A percentile compares a stretch with the other conserved stretches of the same genome.
Evolutionary conservation across 2,329 filamentous ascomycete species (phyloP).

Genomic region (Trichoderma breve): DNA sequence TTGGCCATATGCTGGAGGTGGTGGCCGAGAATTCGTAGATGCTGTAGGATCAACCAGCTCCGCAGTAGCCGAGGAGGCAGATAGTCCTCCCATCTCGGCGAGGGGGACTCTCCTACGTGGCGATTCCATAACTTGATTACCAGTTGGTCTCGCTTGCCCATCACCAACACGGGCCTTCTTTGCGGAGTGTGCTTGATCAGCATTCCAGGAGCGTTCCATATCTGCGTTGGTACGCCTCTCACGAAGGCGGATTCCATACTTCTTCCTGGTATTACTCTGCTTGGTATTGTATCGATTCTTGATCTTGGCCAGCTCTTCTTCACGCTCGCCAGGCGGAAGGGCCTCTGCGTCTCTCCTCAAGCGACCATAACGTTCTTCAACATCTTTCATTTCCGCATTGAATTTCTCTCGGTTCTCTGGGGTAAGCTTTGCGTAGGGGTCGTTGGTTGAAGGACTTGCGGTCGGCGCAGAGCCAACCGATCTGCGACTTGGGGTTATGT

Average conservation of each 20-base stretch:
- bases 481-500: background rate
- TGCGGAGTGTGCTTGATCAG: slow-evolving; percentile 11
- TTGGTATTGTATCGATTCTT: slow-evolving; percentile 56
- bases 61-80: slow-evolving; percentile 36
- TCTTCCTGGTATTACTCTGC: slow-evolving; percentile 56
- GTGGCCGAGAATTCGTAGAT: slow-evolving; percentile 26
- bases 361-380: slow-evolving; percentile 38
- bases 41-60: slow-evolving; percentile 39
- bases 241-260: slow-evolving; percentile 55
- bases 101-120: slow-evolving; percentile 31
- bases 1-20: background rate
- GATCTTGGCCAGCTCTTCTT: slow-evolving; percentile 40
- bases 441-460: slow-evolving; percentile 27
- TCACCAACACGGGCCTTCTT: slow-evolving; percentile 29
- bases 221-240: slow-evolving; percentile 47
- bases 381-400: slow-evolving; percentile 30
- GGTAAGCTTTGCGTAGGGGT: slow-evolving; percentile 48
- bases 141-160: background rate
- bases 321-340: slow-evolving; percentile 36
- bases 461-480: background rate
- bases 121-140: background rate
- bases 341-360: slow-evolving; percentile 40
- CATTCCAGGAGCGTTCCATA: slow-evolving; percentile 30
- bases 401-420: slow-evolving; percentile 28
- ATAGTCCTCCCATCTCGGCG: slow-evolving; percentile 37